A percentile compares a stretch with the other conserved stretches of the same genome.
These are phyloP conservation scores for Kodamaea kaohsiungensis DNA, from an alignment of 805 yeast species.

Conservation along the genomic window DNA sequence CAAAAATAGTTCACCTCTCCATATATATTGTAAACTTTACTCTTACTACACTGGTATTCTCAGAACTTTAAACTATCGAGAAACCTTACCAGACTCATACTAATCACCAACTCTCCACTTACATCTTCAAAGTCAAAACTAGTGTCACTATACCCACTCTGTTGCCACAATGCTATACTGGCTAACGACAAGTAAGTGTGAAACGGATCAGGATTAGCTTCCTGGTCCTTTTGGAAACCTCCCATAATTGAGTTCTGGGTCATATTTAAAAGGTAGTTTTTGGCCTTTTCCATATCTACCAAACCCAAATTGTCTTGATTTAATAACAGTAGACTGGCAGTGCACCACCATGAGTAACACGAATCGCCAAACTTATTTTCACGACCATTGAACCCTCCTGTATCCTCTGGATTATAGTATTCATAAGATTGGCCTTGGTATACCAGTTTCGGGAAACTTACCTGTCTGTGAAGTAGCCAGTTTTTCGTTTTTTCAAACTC, in stretches of 20 bases:
- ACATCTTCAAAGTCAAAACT: constrained; percentile 6
- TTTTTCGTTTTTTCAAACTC: constrained; percentile 35
- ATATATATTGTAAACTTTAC: too few relatives aligned
- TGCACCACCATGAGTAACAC: constrained; percentile 85
- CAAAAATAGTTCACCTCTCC: too few relatives aligned
- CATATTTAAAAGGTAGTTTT: constrained; percentile 46
- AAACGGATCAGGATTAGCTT: constrained; percentile 66
- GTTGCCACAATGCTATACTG: constrained; percentile 39
- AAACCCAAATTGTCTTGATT: constrained; percentile 24
- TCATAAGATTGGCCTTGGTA: constrained; percentile 33
- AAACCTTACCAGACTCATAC: constrained; percentile 3
- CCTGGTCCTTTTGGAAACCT: constrained; percentile 73
- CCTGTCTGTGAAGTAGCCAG: constrained; percentile 70
- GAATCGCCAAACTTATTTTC: constrained; percentile 84
- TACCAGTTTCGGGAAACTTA: constrained; percentile 33
- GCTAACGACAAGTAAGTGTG: constrained; percentile 67
- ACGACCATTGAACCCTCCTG: constrained; percentile 86
- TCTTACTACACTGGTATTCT: too few relatives aligned
- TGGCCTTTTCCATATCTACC: constrained; percentile 36
- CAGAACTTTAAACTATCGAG: constrained; percentile 4
- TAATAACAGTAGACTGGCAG: constrained; percentile 56
- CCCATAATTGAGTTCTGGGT: constrained; percentile 70
- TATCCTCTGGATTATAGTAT: constrained; percentile 47
- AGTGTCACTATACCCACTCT: not conserved
- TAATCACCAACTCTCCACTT: constrained; percentile 7